Evolutionary conservation across 1,284 basidiomycete species (phyloP), one percentile per base, ranked within the genome.

Genomic region (Pterulicium gracile): DNA sequence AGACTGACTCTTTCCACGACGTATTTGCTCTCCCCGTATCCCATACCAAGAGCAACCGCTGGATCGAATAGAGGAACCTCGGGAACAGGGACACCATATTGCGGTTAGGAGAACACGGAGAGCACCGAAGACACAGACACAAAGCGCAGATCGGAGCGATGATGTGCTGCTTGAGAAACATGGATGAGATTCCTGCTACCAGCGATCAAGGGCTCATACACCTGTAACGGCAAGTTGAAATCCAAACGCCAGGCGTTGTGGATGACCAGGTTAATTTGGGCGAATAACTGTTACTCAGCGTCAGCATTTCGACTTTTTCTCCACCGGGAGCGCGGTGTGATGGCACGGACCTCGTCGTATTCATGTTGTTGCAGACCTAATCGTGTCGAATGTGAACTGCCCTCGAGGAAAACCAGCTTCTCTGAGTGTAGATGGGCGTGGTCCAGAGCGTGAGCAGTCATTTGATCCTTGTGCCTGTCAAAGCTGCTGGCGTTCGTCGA

Each of bases 211-310:
- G 58, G 35, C 36, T 69, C 68, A 43, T 69, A 68, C 0, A 65
- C 62, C 2, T 53, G 24, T 4, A 66, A 51, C 0, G 57, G 49
- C 3, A 61, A 52, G 45, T 68, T 70, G 53, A 70, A 69, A 49
- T 70, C 62, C 3, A 70, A 50, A 24, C 52, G 58, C 70, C 70
- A 72, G 1, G 69, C 66, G 34, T 60, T 64, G 46, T 68, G 64
- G 32, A 68, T 65, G 48, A 70, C 56, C 24, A 58, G 50, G 3
- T 50, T 60, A 4, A 62, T 55, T 0, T 48, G 52, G 1, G 49
- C 21, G 18, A 51, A 51, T 3, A 63, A 44, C 61, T 62, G n/a
- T n/a, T n/a, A n/a, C n/a, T n/a, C n/a, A n/a, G n/a, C n/a, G n/a
- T n/a, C n/a, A n/a, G n/a, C n/a, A n/a, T n/a, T n/a, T n/a, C n/a